Evolutionary conservation across 768 basidiomycete species (phyloP).

Genomic region (Lanmaoa pseudosensibilis): DNA sequence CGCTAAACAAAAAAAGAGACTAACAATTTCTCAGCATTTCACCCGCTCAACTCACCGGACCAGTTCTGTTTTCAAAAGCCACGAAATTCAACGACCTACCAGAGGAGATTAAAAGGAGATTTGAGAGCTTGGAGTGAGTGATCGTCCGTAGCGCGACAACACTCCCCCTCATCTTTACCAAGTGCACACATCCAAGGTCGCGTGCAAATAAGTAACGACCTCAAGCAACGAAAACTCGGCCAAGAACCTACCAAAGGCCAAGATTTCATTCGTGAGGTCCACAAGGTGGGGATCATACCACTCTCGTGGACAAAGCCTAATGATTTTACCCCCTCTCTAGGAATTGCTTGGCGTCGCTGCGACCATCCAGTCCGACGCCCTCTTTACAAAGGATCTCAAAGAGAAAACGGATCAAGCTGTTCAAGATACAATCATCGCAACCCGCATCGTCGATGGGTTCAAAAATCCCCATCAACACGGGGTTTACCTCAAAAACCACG

Average conservation of each 20-base stretch:
- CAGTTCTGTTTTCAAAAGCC: slow-evolving; percentile 39
- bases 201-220: slow-evolving; percentile 75
- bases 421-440: slow-evolving; percentile 77
- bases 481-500: slow-evolving; percentile 71
- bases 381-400: slow-evolving; percentile 68
- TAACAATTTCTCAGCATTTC: slow-evolving; percentile 27
- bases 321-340: slow-evolving; percentile 38
- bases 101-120: slow-evolving; percentile 58
- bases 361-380: slow-evolving; percentile 63
- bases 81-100: slow-evolving; percentile 86
- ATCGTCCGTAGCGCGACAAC: neutral
- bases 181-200: slow-evolving; percentile 76
- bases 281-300: slow-evolving; percentile 49
- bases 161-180: slow-evolving; percentile 10
- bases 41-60: slow-evolving; percentile 30
- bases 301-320: neutral
- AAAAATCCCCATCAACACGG: slow-evolving; percentile 71
- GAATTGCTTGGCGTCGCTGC: slow-evolving; percentile 64
- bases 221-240: slow-evolving; percentile 73
- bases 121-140: slow-evolving; percentile 73
- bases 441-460: slow-evolving; percentile 76
- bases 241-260: slow-evolving; percentile 73
- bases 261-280: slow-evolving; percentile 62
- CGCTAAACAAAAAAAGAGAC: neutral
- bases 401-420: slow-evolving; percentile 74